Evolutionary conservation across 2,329 filamentous ascomycete genomes (phyloP), one percentile per base, ranked within the genome.

Genomic region (Pseudogymnoascus sp.): DNA sequence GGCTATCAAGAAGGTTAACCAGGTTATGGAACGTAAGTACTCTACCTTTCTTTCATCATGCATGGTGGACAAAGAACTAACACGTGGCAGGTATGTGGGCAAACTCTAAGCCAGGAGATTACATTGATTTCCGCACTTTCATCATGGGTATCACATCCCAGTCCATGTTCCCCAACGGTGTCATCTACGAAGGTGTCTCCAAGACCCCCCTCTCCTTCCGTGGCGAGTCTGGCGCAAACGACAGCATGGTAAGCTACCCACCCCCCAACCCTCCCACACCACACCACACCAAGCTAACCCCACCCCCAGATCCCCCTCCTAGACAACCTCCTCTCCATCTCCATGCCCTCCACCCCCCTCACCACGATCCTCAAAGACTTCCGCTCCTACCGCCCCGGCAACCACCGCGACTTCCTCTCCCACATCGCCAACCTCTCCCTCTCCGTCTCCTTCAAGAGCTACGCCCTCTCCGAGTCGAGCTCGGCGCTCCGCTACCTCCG

Each of bases 71-170:
- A 28, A 48, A 2, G n/a, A 69, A 71, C 69, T 73, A 67, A 73
- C 68, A 65, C 41, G 45, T 69, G 8, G 37, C 60, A 86, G 84
- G 81, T 51, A 98, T 98, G 93, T 97, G 93, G 93, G 83, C 83
- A 66, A 90, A 92, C 75, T 95, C 90, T 64, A 90, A 90, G 70
- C 93, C 93, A 2, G 82, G 83, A 16, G 85, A 92, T 69, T 97
- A 97, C 78, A 91, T 90, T 65, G 89, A 85, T 69, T 97, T 96
- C 84, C 89, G 93, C 43, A 96, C 93, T 10, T 97, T 97, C 80
- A 97, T 97, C 79, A 96, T 96, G 73, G 93, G 93, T 70, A 96
- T 97, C 77, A 96, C 92, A 1, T 89, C 85, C 60, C 93, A 97
- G 77, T 88, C 86, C 71, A 96, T 97, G 92, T 97, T 97, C 77